Evolutionary conservation across 2,329 filamentous ascomycete species (phyloP).

Genomic region (Arachnomyces sp.): DNA sequence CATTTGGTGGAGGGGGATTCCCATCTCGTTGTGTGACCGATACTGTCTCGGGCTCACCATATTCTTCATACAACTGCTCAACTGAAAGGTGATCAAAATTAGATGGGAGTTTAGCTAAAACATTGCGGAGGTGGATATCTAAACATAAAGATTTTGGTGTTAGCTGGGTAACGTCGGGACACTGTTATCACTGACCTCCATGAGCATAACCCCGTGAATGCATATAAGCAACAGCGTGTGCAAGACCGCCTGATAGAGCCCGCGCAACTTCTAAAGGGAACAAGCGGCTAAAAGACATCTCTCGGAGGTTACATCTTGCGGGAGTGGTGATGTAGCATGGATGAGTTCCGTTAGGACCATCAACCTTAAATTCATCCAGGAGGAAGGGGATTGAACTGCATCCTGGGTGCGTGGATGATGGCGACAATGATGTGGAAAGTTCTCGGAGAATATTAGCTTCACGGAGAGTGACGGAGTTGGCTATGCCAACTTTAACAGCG

Average conservation of each 20-base stretch:
- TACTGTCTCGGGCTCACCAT: constrained; percentile 22
- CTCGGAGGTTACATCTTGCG: constrained; percentile 13
- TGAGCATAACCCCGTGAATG: constrained; percentile 14
- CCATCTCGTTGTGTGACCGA: constrained; percentile 18
- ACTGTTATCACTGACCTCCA: constrained; percentile 9
- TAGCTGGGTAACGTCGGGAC: background rate
- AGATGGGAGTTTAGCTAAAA: constrained; percentile 18
- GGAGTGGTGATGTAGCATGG: constrained; percentile 11
- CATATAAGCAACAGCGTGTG: constrained; percentile 11
- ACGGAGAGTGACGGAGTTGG: constrained; percentile 8
- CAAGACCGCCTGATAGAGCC: constrained; percentile 10
- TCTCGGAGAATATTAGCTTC: constrained; percentile 16
- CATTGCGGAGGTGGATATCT: constrained; percentile 25
- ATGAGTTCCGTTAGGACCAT: constrained; percentile 10
- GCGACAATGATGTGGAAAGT: constrained; percentile 10
- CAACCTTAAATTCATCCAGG: constrained; percentile 11
- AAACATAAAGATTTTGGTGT: constrained; percentile 2
- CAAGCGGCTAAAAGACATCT: constrained; percentile 11
- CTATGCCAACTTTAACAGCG: constrained; percentile 21
- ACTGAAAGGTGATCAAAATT: constrained; percentile 23
- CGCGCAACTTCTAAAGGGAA: constrained; percentile 12
- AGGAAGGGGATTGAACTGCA: constrained; percentile 3
- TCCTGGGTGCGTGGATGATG: background rate
- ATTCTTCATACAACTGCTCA: constrained; percentile 24
- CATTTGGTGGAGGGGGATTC: constrained; percentile 17